phyloP scores from a whole-genome alignment of 768 basidiomycete genomes.

The Russula emetica region DNA sequence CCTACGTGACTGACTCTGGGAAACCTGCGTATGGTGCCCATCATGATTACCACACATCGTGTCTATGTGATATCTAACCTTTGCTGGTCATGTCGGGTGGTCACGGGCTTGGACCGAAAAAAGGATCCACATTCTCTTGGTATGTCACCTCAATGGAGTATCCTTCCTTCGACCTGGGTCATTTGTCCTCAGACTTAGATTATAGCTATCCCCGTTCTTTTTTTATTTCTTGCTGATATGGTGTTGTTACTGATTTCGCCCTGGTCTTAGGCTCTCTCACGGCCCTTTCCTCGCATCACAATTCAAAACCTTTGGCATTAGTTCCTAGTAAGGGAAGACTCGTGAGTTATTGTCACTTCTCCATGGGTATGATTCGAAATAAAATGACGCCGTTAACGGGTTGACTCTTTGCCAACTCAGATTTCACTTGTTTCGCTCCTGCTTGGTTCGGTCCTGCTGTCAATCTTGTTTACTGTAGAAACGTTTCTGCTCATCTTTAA shows the following conservation, averaged over 20 bases:
- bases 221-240: neutral
- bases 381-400: neutral
- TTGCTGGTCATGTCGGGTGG: neutral
- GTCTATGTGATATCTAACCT: neutral
- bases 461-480: neutral
- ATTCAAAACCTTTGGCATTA: neutral
- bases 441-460: neutral
- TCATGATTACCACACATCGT: neutral
- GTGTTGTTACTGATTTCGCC: slow-evolving; percentile 7
- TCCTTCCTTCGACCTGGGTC: neutral
- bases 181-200: neutral
- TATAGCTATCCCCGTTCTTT: too few relatives aligned
- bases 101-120: neutral
- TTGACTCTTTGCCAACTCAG: slow-evolving; percentile 1
- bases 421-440: neutral
- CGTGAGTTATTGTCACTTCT: slow-evolving; percentile 8
- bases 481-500: neutral
- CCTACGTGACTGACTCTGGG: neutral
- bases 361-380: neutral
- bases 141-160: neutral
- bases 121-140: neutral
- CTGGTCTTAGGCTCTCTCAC: neutral
- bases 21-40: neutral
- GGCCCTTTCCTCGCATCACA: neutral
- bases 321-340: slow-evolving; percentile 4